Base-by-base conservation (phyloP, 345 rosid species). In the Eucalyptus cloeziana region DNA sequence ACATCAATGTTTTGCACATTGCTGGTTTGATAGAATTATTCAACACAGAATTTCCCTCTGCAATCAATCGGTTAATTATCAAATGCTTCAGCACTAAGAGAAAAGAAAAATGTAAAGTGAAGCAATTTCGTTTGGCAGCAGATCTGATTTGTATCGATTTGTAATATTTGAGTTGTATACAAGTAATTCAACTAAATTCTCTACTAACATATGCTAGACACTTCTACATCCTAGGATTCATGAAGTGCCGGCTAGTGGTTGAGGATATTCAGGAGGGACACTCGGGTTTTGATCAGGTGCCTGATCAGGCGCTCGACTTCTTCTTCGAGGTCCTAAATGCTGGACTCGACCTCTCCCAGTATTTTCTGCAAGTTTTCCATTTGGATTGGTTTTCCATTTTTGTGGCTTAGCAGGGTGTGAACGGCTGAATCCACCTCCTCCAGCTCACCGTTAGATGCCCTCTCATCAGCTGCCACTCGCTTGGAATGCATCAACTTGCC, bases 291-390 rank as follows among this genome's bases (percentile, higher is more conserved):
- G 88, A 92, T 95, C 89, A 93, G 40, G 43, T 90, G 87, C 83
- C 94, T 91, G 17, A 88, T 89, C 87, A 94, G 91, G 89, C 86
- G 67, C 50, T 94, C 92, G 14, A 92, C 86, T 69, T 92, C 96
- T 60, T 89, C 91, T 92, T 93, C 94, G 44, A 95, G 91, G 88
- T 94, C 94, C 88, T 93, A 93, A 90, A 94, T 87, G 91, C 91
- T 88, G 33, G 87, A 83, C 76, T 94, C 94, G 25, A 91, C 49
- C 43, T 58, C 90, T 86, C 91, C 88, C 24, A 92, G 89, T 50
- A 90, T 83, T 7, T 19, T 89, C 45, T 92, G 91, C 31, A 91
- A 43, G 33, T 86, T 30, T 54, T 88, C 85, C 51, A 85, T 91
- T 52, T 88, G 47, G 15, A 88, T 91, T n/a, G 88, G 7, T 45